Evolutionary conservation across 805 yeast species (phyloP), one percentile per base, ranked within the genome.

Genomic region (Yarrowia keelungensis): DNA sequence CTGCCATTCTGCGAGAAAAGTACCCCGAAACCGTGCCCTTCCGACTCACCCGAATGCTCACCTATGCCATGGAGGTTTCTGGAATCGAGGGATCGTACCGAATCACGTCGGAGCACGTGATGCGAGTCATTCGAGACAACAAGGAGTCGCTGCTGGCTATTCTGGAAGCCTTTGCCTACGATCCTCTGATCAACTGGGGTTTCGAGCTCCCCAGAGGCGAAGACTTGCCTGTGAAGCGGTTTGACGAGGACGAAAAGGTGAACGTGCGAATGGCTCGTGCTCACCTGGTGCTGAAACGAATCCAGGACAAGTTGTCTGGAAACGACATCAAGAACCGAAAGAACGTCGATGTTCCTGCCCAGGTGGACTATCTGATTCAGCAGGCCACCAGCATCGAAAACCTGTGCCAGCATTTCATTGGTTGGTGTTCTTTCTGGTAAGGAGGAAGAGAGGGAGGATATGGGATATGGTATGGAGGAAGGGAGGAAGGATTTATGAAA

Each of bases 401-500:
- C 74, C 80, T 95, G 68, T 95, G 98, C 75, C 98, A 92, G 79
- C 99, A 94, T 79, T 95, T 91, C 76, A 90, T 95, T 71, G 99
- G 99, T 19, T 95, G 99, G 99, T 95, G 99, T 80, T 91, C 98
- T 0, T 95, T 94, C 85, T 95, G 99, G 98, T 94, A 75, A 19
- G 16, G 56, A n/a, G 8, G 53, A 22, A 15, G 8, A 19, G 19
- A 19, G 19, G 19, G 19, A 19, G 19, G 19, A 19, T 19, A 19
- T 19, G 19, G 19, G 19, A 10, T 8, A 16, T 8, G 47, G 12
- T 12, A 41, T 2, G 14, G 15, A 14, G 16, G 11, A 14, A 7
- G 36, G n/a, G 12, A 15, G 19, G 53, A 49, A 49, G 53, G 53
- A 49, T 49, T 49, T 10, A 10, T 49, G 32, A 26, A 26, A 49